Evolutionary conservation across 2,329 filamentous ascomycete genomes (phyloP).

Genomic region (Venturia asperata): DNA sequence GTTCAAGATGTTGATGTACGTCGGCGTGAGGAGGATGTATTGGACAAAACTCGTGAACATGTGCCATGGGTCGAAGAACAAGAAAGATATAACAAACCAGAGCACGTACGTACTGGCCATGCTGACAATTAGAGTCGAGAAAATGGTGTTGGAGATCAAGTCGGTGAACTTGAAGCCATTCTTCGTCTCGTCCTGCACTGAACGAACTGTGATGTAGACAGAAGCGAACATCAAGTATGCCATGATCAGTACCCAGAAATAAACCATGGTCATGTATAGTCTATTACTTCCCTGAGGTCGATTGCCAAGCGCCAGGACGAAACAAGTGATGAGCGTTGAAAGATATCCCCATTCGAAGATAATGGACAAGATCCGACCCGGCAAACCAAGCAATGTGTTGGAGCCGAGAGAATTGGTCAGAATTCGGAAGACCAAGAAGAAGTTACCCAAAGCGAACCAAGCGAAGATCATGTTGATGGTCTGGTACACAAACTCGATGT

Average conservation of each 20-base stretch:
- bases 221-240: conserved; percentile 92
- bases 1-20: conserved; percentile 97
- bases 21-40: conserved; percentile 90
- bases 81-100: conserved; percentile 81
- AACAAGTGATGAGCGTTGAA: conserved; percentile 84
- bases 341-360: conserved; percentile 97
- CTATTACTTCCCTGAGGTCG: conserved; percentile 87
- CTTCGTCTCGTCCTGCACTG: conserved; percentile 65
- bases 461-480: conserved; percentile 96
- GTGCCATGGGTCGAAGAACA: conserved; percentile 99
- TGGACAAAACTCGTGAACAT: conserved; percentile 93
- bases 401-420: conserved; percentile 78
- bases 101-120: conserved; percentile 87
- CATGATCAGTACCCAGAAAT: conserved; percentile 97
- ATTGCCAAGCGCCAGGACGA: conserved; percentile 90
- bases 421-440: conserved; percentile 98
- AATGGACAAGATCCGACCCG: conserved; percentile 74
- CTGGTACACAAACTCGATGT: conserved; percentile 90
- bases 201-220: conserved; percentile 83
- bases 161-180: conserved; percentile 61
- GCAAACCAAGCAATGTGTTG: conserved; percentile 60
- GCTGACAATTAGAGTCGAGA: conserved; percentile 90
- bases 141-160: conserved; percentile 79
- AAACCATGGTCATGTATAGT: conserved; percentile 95
- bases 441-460: conserved; percentile 97